phyloP scores from a whole-genome alignment of 345 rosid genomes.

The Camelina laxa region DNA sequence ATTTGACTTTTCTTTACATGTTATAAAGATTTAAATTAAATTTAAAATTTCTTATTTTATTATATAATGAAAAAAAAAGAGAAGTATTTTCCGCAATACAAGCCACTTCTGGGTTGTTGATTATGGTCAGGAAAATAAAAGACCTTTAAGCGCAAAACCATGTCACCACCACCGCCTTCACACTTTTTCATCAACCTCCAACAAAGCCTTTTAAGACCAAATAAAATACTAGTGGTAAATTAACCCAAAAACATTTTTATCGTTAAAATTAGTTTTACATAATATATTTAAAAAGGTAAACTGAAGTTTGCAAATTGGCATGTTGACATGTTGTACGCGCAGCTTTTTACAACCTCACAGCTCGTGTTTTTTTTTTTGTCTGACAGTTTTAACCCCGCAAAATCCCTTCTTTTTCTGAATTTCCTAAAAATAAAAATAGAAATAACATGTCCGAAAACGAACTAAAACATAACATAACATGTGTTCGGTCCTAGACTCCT shows the following conservation, averaged over 20 bases:
- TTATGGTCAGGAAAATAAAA: neutral
- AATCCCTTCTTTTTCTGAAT: neutral
- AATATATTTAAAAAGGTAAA: neutral
- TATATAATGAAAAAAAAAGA: neutral
- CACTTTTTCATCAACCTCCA: conserved; percentile 2
- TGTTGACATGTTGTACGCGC: conserved; percentile 24
- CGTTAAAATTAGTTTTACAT: neutral
- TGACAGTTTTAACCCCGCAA: conserved; percentile 15
- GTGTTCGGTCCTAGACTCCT: neutral
- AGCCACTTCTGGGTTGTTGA: conserved; percentile 7
- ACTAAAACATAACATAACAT: neutral
- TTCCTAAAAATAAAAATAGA: neutral
- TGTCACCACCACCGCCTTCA: conserved; percentile 17
- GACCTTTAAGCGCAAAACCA: conserved; percentile 2
- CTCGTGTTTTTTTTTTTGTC: conserved; percentile 12
- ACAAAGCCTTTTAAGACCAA: neutral
- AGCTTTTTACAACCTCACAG: conserved; percentile 23
- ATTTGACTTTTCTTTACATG: neutral
- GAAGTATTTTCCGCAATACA: neutral
- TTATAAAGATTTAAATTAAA: neutral
- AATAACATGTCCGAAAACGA: neutral
- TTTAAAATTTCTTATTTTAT: neutral
- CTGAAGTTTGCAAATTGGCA: conserved; percentile 28
- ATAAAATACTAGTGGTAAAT: neutral
- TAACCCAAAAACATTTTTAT: neutral